Conservation (phyloP, 805 yeast genomes). For the Kodamaea laetipori region DNA sequence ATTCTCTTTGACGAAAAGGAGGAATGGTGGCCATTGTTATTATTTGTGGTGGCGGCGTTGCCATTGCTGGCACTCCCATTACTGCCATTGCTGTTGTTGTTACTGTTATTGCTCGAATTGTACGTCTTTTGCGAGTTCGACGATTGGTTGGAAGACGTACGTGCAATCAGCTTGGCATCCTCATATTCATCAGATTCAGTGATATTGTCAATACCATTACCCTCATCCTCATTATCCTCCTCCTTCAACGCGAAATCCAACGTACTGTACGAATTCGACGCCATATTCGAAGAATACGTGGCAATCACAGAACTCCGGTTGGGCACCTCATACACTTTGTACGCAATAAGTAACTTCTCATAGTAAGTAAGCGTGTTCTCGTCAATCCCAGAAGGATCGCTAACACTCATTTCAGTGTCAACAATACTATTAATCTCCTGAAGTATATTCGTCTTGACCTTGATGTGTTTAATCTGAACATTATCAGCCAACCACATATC, state of each 20-base stretch:
- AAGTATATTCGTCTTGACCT: conserved; percentile 34
- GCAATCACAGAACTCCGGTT: conserved; percentile 2
- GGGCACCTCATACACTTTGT: conserved; percentile 32
- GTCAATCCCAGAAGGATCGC: conserved; percentile 19
- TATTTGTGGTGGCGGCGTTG: background rate
- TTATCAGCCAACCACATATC: conserved; percentile 42
- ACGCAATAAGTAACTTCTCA: conserved; percentile 35
- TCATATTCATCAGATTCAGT: conserved; percentile 21
- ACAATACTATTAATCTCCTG: conserved; percentile 36
- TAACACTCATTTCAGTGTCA: conserved; percentile 20
- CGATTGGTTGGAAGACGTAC: conserved; percentile 18
- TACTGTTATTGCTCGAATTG: conserved; percentile 10
- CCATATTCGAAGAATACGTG: conserved; percentile 6
- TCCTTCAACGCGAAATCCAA: conserved; percentile 18
- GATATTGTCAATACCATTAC: conserved; percentile 3
- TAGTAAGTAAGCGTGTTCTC: conserved; percentile 31
- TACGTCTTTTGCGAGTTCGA: conserved; percentile 17
- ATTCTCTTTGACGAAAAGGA: conserved; percentile 10
- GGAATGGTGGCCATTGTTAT: conserved; percentile 1
- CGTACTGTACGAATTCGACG: conserved; percentile 12
- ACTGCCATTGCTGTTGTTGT: background rate
- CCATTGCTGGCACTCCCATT: background rate
- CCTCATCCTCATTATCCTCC: conserved; percentile 20
- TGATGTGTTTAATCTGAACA: conserved; percentile 31
- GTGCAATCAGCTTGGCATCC: conserved; percentile 15